A percentile compares a stretch with the other conserved stretches of the same genome.
Evolutionary conservation across 345 rosid genomes (phyloP).

Genomic region (Citrus australasica): DNA sequence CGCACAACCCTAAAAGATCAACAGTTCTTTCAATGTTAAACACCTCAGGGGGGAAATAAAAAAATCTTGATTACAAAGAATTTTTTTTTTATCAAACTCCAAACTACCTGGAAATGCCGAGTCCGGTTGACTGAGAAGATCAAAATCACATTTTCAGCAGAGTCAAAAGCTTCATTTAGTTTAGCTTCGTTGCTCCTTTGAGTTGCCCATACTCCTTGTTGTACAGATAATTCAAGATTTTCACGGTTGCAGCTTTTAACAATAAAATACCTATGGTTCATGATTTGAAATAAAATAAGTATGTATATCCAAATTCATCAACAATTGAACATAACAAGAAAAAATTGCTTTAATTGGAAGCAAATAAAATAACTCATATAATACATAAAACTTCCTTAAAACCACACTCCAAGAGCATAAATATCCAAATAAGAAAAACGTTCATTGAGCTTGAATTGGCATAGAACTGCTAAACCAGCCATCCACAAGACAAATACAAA

Average conservation of each 20-base stretch:
- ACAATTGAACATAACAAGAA: slow-evolving; percentile 5
- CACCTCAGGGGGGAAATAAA: background rate
- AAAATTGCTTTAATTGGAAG: slow-evolving; percentile 2
- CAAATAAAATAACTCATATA: background rate
- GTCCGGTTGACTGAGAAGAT: slow-evolving; percentile 96
- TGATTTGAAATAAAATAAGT: slow-evolving; percentile 22
- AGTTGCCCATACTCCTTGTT: slow-evolving; percentile 99
- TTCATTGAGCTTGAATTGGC: background rate
- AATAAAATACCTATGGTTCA: slow-evolving; percentile 79
- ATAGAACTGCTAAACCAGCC: background rate
- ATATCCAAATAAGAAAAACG: background rate
- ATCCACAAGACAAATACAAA: background rate
- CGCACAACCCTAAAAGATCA: slow-evolving; percentile 82
- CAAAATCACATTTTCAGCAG: slow-evolving; percentile 84
- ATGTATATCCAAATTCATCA: slow-evolving; percentile 3
- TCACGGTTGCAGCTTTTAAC: slow-evolving; percentile 97
- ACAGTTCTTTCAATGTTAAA: slow-evolving; percentile 11
- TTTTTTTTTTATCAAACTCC: slow-evolving; percentile 12
- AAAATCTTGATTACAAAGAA: slow-evolving; percentile 8
- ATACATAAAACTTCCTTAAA: background rate
- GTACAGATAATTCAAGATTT: slow-evolving; percentile 95
- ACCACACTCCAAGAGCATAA: background rate
- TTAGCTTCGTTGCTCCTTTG: slow-evolving; percentile 99
- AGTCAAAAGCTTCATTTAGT: slow-evolving; percentile 94
- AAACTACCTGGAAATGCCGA: slow-evolving; percentile 89